Base-by-base conservation (phyloP, 129 eudicot genomes). In the Smallanthus sonchifolius region DNA sequence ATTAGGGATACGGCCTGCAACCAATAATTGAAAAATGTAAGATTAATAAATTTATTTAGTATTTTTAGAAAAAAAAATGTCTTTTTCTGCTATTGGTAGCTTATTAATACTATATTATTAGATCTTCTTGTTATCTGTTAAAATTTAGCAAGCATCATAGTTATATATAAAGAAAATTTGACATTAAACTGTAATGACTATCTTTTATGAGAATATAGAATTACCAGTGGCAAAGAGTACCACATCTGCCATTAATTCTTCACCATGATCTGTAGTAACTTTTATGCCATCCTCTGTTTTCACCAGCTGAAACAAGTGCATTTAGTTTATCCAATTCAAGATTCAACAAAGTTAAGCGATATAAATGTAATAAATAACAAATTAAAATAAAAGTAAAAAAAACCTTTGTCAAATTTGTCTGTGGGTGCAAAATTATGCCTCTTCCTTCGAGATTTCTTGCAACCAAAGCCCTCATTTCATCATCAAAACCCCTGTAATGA, bases 211-310 rank as follows among this genome's bases (percentile, higher is more conserved):
- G 24, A 37, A 42, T 24, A 59, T 54, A 75, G n/a, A 70, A 76
- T 78, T 88, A 94, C 98, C 98, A 34, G 98, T 90, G 74, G 98
- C 98, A 74, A 94, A 85, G 77, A 94, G 98, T 39, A 94, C 98
- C 84, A 44, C 98, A 86, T 94, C 98, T 67, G 97, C 98, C 74
- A 81, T 65, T 48, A 94, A 43, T 83, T 90, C 98, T 86, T 90
- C 97, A 77, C 98, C 98, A 72, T 86, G 97, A 77, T 88, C 96
- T 39, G 97, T 90, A 19, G 77, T 79, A 62, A 88, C 98, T 90
- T 86, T 94, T 77, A 94, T 80, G 67, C 98, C 98, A 67, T 84
- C 80, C 5, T 83, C 93, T 6, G 97, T 85, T 85, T 90, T 90
- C 60, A 88, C 96, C 67, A 94, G 80, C 98, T 94, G 86, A 63